phyloP scores from a whole-genome alignment of 192 early-diverging fungal genomes.

The Podila epicladia region DNA sequence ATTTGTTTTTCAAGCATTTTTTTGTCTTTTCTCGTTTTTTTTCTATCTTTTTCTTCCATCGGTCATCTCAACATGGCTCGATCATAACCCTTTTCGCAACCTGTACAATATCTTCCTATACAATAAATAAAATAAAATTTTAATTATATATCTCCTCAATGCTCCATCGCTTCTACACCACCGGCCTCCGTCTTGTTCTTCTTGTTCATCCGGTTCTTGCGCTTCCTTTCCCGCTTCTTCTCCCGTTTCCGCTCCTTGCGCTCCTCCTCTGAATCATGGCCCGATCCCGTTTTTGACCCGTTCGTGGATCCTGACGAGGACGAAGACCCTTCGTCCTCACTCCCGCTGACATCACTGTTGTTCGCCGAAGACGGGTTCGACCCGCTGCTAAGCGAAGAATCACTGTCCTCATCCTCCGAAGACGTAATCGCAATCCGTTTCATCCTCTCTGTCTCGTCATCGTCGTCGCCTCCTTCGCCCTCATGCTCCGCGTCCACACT shows the following conservation, averaged over 20 bases:
- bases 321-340: not conserved
- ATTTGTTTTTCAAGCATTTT: not conserved
- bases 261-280: constrained; percentile 8
- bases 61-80: constrained; percentile 13
- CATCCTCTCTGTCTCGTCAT: not conserved
- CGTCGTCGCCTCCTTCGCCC: constrained; percentile 5
- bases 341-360: constrained; percentile 2
- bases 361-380: not conserved
- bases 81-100: not conserved
- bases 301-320: not conserved
- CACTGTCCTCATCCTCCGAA: constrained; percentile 3
- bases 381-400: not conserved
- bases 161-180: not conserved
- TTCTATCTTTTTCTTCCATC: constrained; percentile 16
- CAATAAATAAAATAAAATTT: not conserved
- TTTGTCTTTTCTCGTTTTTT: not conserved
- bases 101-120: not conserved
- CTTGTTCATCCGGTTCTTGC: constrained; percentile 42
- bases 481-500: constrained; percentile 11
- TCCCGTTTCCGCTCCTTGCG: constrained; percentile 14
- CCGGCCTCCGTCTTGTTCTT: constrained; percentile 14
- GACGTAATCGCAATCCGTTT: not conserved
- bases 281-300: not conserved
- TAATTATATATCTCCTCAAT: not conserved
- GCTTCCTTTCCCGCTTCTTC: constrained; percentile 38